A percentile compares a stretch with the other conserved stretches of the same genome.
These are phyloP conservation scores for Candida arabinofermentans DNA, from an alignment of 805 yeast genomes.

Conservation along the genomic window DNA sequence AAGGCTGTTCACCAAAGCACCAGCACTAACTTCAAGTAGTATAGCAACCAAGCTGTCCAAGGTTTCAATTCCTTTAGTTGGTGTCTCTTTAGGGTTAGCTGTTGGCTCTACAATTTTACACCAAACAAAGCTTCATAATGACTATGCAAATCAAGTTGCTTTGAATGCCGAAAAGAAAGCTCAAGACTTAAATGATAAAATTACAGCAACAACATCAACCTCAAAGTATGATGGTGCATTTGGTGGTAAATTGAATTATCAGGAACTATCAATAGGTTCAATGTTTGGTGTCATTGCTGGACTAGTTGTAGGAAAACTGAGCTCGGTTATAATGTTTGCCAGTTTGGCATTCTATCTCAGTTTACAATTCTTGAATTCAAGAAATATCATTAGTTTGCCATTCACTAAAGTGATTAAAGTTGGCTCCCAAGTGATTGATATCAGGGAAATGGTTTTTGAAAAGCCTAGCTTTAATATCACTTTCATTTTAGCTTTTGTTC, in stretches of 20 bases:
- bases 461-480: conserved; percentile 60
- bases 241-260: conserved; percentile 51
- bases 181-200: conserved; percentile 15
- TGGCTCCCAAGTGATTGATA: conserved; percentile 39
- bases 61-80: conserved; percentile 5
- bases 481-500: conserved; percentile 49
- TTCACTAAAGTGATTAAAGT: conserved; percentile 34
- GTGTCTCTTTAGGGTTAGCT: conserved; percentile 18
- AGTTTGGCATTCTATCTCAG: conserved; percentile 42
- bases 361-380: conserved; percentile 51
- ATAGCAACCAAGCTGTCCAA: too few species aligned
- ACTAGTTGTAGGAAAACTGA: conserved; percentile 55
- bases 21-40: too few species aligned
- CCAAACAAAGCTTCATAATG: conserved; percentile 13
- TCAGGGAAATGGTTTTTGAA: conserved; percentile 49
- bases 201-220: neutral
- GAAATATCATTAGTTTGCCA: conserved; percentile 47
- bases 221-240: conserved; percentile 33
- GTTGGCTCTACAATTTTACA: conserved; percentile 7
- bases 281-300: conserved; percentile 59
- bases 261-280: conserved; percentile 61
- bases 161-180: conserved; percentile 10
- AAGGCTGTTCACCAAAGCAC: too few species aligned
- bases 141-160: conserved; percentile 10
- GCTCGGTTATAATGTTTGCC: conserved; percentile 47